These are phyloP conservation scores for Colletotrichum karsti DNA, from an alignment of 2,329 filamentous ascomycete genomes.

Conservation along the genomic window DNA sequence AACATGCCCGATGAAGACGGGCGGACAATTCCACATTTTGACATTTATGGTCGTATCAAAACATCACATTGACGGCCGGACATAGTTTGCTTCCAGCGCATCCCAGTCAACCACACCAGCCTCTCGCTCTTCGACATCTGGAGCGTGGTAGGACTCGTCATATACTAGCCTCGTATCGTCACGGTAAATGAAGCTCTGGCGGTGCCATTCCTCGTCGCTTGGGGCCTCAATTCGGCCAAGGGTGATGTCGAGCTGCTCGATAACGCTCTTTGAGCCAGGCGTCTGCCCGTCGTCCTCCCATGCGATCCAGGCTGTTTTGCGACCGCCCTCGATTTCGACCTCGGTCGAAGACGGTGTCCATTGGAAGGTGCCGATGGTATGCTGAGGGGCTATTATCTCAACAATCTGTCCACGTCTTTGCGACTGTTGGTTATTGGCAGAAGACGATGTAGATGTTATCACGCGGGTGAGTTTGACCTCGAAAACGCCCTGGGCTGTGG, in stretches of 20 bases:
- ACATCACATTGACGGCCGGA: background rate
- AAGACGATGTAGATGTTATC: conserved; percentile 14
- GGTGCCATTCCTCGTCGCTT: conserved; percentile 27
- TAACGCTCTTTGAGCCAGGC: background rate
- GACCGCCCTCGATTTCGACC: conserved; percentile 25
- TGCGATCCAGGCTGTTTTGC: conserved; percentile 15
- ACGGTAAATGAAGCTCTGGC: conserved; percentile 27
- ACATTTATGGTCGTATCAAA: background rate
- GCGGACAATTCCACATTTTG: background rate
- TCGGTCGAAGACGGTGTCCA: conserved; percentile 24
- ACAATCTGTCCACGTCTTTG: conserved; percentile 20
- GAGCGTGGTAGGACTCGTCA: conserved; percentile 17
- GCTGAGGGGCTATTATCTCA: conserved; percentile 26
- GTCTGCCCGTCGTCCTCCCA: conserved; percentile 19
- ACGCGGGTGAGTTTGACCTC: conserved; percentile 39
- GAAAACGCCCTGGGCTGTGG: conserved; percentile 40
- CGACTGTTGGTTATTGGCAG: background rate
- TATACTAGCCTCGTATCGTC: conserved; percentile 21
- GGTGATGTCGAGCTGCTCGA: conserved; percentile 28
- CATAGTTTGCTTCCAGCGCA: conserved; percentile 31
- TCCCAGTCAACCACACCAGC: conserved; percentile 28
- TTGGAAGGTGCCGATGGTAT: conserved; percentile 29
- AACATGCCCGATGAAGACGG: background rate
- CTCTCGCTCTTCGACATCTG: conserved; percentile 15
- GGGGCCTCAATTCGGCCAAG: conserved; percentile 15